Base-by-base conservation (phyloP, 2,329 filamentous ascomycete species). In the Trichoderma simmonsii region DNA sequence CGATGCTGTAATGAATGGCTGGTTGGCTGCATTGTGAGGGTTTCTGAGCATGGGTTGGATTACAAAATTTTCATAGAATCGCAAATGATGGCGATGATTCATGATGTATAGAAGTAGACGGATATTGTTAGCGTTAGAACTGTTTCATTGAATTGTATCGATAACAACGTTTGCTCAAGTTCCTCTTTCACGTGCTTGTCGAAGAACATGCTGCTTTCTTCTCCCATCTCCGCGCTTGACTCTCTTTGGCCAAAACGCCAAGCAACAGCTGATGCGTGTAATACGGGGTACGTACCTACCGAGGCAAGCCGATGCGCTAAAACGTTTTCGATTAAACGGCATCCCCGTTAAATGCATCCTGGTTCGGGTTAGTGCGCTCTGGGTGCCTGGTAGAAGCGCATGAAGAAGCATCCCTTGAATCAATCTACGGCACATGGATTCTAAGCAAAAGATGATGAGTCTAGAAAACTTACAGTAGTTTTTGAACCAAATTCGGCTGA, bases 371-470 rank as follows among this genome's bases (percentile, higher is more conserved):
- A 67, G 51, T 8, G 24, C 12, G 26, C 11, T 43, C 12, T 2
- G 3, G 21, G 28, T 32, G 43, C 54, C 64, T 18, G 18, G 64
- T 6, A 43, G 26, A 32, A 43, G 18, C 12, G 67, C 67, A 70
- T 70, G 28, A 69, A 62, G 30, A 54, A 26, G 39, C 57, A 30
- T 36, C 39, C 57, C 36, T 70, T 54, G 8, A 70, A 62, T 70
- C 67, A 54, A 30, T 54, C 48, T 30, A 34, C 6, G 32, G 30
- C 39, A 11, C 24, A 24, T 56, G 48, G 48, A 66, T 51, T 34
- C 4, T 1, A 63, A n/a, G 14, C 26, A 32, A 28, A 34, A 62
- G 9, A 62, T n/a, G 34, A 39, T 11, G 34, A 36, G 34, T 39
- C 60, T 60, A 21, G 28, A 15, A 57, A 26, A 12, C n/a, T 12